Conservation (phyloP, 2,329 filamentous ascomycete species). For the Aspergillus neotritici region DNA sequence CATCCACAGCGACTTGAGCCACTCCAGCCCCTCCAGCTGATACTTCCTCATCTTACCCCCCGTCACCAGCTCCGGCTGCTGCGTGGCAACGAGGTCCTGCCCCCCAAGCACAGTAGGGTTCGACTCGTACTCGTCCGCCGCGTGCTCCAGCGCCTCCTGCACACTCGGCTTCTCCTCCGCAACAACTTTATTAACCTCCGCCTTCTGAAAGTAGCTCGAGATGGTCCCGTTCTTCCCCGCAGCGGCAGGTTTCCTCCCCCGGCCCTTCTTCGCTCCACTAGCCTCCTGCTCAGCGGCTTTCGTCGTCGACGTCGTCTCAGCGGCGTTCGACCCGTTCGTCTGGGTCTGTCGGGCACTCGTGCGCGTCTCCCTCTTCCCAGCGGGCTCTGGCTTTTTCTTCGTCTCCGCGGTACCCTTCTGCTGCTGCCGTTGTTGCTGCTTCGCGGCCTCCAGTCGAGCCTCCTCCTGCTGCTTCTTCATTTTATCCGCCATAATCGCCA, state of each 20-base stretch:
- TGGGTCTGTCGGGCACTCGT: constrained; percentile 20
- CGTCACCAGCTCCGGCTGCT: constrained; percentile 77
- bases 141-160: constrained; percentile 54
- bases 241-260: constrained; percentile 22
- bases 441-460: constrained; percentile 33
- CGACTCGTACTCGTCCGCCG: constrained; percentile 52
- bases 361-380: constrained; percentile 30
- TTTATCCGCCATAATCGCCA: constrained; percentile 46
- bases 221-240: constrained; percentile 42
- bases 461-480: constrained; percentile 46
- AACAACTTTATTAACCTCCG: constrained; percentile 44
- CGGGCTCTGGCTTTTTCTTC: constrained; percentile 18
- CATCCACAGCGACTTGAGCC: constrained; percentile 78
- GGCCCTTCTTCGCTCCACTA: constrained; percentile 22
- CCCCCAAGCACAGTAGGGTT: constrained; percentile 57
- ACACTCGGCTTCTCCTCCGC: constrained; percentile 50
- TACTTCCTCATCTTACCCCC: constrained; percentile 91
- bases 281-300: constrained; percentile 14
- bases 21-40: constrained; percentile 88
- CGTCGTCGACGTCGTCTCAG: constrained; percentile 15
- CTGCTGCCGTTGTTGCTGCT: constrained; percentile 16
- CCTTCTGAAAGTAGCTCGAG: constrained; percentile 56
- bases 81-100: constrained; percentile 69
- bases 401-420: constrained; percentile 23
- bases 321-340: constrained; percentile 9